Evolutionary conservation across 2,329 filamentous ascomycete genomes (phyloP), one percentile per base, ranked within the genome.

Genomic region (Fusarium liriodendri): DNA sequence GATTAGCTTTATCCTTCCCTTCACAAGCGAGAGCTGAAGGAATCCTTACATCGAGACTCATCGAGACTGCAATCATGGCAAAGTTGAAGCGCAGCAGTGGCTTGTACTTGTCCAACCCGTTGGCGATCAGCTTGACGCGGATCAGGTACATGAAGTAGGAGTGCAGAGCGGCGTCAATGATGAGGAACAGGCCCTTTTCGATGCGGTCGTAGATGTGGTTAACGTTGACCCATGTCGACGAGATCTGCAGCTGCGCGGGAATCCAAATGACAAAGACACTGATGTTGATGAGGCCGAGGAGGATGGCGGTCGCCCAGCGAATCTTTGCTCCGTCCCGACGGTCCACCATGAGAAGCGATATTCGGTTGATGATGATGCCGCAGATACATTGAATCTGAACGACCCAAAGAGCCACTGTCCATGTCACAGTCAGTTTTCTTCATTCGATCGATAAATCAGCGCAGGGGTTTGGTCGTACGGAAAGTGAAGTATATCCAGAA

Each of bases 31-130:
- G 29, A 45, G 35, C 47, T 38, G n/a, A 20, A 25, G 27, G n/a
- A 20, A 25, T 14, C 32, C 66, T 57, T 62, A 76, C 54, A 55
- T 80, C 79, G 9, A 80, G 61, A 9, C 69, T 69, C 61, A 80
- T 74, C 0, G 79, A 80, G 1, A 80, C 14, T 1, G 32, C 63
- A 27, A 80, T 75, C 73, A 80, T 78, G 11, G 38, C 25, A 7
- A 80, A 29, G 14, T 80, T 80, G 60, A 79, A 79, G 22, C 79
- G 79, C 29, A 86, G 82, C 18, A 88, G 80, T n/a, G 81, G 78
- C 64, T 83, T 82, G 71, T 88, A 88, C 72, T 88, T 88, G 6
- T 82, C 82, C 1, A 88, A 80, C 6, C 87, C 86, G 40, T 86
- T 84, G 37, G 81, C 55, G 22, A 75, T 73, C 16, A 71, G 37